Base-by-base conservation (phyloP, 75 land plant genomes). In the Selaginella moellendorffii region DNA sequence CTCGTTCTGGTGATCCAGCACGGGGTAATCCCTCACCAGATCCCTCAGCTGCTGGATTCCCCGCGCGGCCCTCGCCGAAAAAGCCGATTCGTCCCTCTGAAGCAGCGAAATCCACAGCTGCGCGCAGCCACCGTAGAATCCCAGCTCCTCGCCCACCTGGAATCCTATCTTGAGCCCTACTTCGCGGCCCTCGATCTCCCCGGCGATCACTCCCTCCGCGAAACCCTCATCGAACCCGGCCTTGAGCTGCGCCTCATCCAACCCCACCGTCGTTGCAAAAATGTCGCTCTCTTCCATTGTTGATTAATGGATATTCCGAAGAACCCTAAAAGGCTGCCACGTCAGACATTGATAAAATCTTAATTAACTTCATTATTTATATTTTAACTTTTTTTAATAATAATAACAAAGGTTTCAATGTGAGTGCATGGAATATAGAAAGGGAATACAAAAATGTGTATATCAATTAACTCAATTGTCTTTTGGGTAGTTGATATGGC, bases 101-200 rank as follows among this genome's bases (percentile, higher is more conserved):
- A 81, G 60, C 0, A 71, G 82, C 1, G 86, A 74, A 24, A 67
- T 74, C 97, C 95, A 91, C 0, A 83, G 65, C 29, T 77, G 75
- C 18, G 74, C 65, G 54, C 88, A 85, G 26, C 97, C 97, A 24
- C 54, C 30, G 68, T 85, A 88, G 62, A 91, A 85, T 0, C 95
- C 97, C 5, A 90, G 61, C 52, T 90, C 97, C 30, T 90, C 88
- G 9, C 95, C 95, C 1, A 74, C 42, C 54, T 88, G 76, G 65
- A 90, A 90, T 0, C 93, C 95, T 0, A 27, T 23, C 66, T 79
- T 77, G 36, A 82, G 71, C 1, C 96, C 96, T n/a, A 87, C 79
- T 26, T 84, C 78, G 30, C 79, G 71, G 12, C 78, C 92, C 31
- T 90, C 93, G 18, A 69, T 76, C 74, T 75, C 80, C 0, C 93